A percentile compares a stretch with the other conserved stretches of the same genome.
Conservation (phyloP, 345 rosid genomes). For the Hibiscus mutabilis region DNA sequence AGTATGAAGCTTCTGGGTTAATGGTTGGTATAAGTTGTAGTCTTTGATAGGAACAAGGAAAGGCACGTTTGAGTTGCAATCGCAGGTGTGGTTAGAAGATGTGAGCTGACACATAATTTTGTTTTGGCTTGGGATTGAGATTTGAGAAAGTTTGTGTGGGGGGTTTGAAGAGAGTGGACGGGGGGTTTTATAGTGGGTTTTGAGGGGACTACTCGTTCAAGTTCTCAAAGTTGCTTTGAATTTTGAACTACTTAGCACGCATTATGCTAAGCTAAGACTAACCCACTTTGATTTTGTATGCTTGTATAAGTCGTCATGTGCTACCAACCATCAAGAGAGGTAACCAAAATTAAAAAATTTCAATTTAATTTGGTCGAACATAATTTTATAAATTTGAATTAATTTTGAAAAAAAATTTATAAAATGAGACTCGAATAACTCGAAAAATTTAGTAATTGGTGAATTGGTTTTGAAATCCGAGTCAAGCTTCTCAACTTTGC, state of each 20-base stretch:
- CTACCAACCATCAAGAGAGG: background rate
- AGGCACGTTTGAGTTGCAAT: background rate
- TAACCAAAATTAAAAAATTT: no score
- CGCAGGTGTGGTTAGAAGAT: conserved; percentile 1
- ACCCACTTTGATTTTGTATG: background rate
- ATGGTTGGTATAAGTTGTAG: conserved; percentile 7
- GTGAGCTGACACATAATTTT: background rate
- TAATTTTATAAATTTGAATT: no score
- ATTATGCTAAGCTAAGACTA: background rate
- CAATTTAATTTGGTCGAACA: no score
- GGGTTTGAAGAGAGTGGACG: background rate
- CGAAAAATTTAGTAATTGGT: no score
- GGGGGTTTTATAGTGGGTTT: conserved; percentile 3
- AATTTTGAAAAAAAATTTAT: no score
- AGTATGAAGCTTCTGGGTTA: background rate
- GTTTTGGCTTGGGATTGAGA: background rate
- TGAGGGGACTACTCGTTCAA: background rate
- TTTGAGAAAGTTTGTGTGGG: background rate
- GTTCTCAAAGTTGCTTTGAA: background rate
- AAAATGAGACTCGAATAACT: no score
- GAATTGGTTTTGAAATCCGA: no score
- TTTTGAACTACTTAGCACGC: background rate
- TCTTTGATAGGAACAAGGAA: conserved; percentile 3
- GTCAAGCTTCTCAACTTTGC: no score
- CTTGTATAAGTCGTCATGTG: background rate